Percentiles rank a stretch among this genome's conserved stretches.
phyloP scores from a whole-genome alignment of 805 yeast species.

The Saccharomycopsis fodiens region DNA sequence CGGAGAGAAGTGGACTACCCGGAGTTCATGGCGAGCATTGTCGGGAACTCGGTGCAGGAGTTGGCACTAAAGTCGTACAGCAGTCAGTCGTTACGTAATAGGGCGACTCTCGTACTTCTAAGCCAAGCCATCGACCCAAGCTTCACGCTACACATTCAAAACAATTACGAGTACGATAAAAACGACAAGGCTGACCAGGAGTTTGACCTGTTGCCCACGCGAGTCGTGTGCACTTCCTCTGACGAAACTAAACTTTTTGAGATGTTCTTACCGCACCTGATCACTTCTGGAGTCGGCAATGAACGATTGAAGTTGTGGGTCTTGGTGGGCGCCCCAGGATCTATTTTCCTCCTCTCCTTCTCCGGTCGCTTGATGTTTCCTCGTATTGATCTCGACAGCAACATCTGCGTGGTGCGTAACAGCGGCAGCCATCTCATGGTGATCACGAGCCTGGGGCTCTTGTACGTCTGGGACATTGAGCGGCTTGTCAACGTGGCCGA shows the following conservation, averaged over 20 bases:
- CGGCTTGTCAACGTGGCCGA: conserved; percentile 29
- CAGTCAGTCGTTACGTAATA: conserved; percentile 25
- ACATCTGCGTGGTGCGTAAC: conserved; percentile 38
- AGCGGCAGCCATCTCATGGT: conserved; percentile 40
- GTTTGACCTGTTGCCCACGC: conserved; percentile 26
- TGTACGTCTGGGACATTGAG: conserved; percentile 44
- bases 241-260: conserved; percentile 33
- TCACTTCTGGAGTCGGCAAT: conserved; percentile 37
- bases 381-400: conserved; percentile 38
- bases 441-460: conserved; percentile 42
- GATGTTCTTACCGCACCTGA: conserved; percentile 33
- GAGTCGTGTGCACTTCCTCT: conserved; percentile 29
- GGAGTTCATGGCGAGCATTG: conserved; percentile 10
- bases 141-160: conserved; percentile 16
- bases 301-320: conserved; percentile 39
- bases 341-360: conserved; percentile 28
- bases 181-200: conserved; percentile 28
- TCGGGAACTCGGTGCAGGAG: conserved; percentile 8
- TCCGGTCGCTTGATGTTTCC: conserved; percentile 31
- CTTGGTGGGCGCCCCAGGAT: conserved; percentile 35
- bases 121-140: conserved; percentile 24
- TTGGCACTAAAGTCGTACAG: conserved; percentile 10
- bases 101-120: conserved; percentile 25
- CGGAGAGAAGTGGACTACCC: conserved; percentile 15
- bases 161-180: conserved; percentile 26